These are phyloP conservation scores for Sutorius australiensis DNA, from an alignment of 768 basidiomycete genomes.

Conservation along the genomic window DNA sequence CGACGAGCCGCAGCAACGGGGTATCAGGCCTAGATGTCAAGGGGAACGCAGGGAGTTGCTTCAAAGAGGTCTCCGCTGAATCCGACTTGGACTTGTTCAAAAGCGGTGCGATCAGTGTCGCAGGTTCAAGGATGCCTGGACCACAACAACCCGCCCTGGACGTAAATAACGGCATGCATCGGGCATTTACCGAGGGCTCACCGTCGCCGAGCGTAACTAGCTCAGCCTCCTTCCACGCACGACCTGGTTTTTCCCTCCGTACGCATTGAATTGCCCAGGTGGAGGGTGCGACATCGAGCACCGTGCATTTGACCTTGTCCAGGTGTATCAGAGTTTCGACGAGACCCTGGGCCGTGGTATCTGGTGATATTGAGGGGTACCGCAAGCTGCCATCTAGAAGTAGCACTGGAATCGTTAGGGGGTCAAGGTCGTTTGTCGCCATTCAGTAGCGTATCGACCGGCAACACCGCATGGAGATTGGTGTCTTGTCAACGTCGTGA, in stretches of 20 bases:
- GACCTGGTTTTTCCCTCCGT: constrained; percentile 53
- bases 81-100: constrained; percentile 39
- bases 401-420: constrained; percentile 55
- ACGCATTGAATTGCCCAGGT: constrained; percentile 72
- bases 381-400: constrained; percentile 57
- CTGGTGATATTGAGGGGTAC: constrained; percentile 53
- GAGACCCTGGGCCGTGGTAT: constrained; percentile 59
- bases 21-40: constrained; percentile 64
- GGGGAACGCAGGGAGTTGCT: constrained; percentile 68
- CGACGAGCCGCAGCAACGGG: constrained; percentile 67
- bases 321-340: constrained; percentile 46
- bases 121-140: constrained; percentile 49
- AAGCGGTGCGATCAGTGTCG: constrained; percentile 48
- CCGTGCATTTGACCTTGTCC: constrained; percentile 49
- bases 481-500: neutral
- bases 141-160: neutral
- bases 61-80: constrained; percentile 29
- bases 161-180: constrained; percentile 11
- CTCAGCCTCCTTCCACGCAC: constrained; percentile 70
- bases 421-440: constrained; percentile 30
- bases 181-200: constrained; percentile 26
- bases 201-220: constrained; percentile 63
- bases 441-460: constrained; percentile 1
- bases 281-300: constrained; percentile 52
- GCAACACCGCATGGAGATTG: constrained; percentile 1